Evolutionary conservation across 106 monocot species (phyloP).

Genomic region (Phalaenopsis aphrodite): DNA sequence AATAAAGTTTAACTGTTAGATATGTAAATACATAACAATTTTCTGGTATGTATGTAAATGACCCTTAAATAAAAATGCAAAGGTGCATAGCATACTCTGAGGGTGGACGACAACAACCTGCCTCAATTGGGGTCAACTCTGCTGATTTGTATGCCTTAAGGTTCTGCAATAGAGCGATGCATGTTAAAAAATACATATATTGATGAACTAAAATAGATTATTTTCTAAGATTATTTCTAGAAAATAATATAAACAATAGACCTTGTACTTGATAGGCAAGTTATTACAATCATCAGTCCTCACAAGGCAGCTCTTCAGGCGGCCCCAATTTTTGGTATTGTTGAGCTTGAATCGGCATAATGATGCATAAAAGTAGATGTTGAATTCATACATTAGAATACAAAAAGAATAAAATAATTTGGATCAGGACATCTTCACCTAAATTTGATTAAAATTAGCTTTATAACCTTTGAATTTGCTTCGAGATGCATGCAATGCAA

Average conservation of each 20-base stretch:
- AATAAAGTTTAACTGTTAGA: no score
- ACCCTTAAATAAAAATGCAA: constrained; percentile 1
- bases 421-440: no score
- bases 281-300: constrained; percentile 76
- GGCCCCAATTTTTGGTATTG: constrained; percentile 67
- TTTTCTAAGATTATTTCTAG: background rate
- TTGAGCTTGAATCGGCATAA: constrained; percentile 44
- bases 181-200: background rate
- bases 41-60: no score
- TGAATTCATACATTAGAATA: background rate
- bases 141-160: constrained; percentile 72
- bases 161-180: constrained; percentile 35
- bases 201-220: background rate
- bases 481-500: no score
- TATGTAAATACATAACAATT: no score
- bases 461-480: no score
- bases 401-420: background rate
- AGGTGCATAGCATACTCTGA: constrained; percentile 75
- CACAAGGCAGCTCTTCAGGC: constrained; percentile 82
- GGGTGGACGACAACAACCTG: constrained; percentile 96
- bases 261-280: constrained; percentile 81
- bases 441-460: no score
- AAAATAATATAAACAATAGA: constrained; percentile 4
- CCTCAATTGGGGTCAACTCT: constrained; percentile 77
- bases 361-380: background rate